A percentile compares a stretch with the other conserved stretches of the same genome.
These are phyloP conservation scores for Tothia fuscella DNA, from an alignment of 2,329 filamentous ascomycete genomes.

Conservation along the genomic window DNA sequence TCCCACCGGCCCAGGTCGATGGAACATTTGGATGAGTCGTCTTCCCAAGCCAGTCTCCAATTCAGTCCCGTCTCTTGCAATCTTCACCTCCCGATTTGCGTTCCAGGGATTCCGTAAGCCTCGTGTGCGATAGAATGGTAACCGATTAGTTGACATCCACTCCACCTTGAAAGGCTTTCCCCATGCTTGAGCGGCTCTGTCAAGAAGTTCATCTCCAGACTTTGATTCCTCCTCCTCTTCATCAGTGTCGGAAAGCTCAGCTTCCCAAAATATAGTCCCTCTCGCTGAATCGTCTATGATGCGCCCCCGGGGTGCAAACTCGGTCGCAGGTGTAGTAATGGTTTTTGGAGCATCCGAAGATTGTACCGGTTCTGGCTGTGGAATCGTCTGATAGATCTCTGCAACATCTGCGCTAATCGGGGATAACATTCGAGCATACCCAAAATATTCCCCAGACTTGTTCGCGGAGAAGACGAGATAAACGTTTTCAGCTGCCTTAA, in stretches of 20 bases:
- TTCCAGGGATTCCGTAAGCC: constrained; percentile 91
- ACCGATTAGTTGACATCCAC: constrained; percentile 71
- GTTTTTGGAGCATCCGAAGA: constrained; percentile 54
- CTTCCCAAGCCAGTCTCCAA: constrained; percentile 72
- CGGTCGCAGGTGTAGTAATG: constrained; percentile 66
- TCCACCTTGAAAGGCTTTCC: constrained; percentile 57
- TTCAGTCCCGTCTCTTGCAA: constrained; percentile 88
- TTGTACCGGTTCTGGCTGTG: constrained; percentile 28
- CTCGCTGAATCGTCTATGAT: constrained; percentile 88
- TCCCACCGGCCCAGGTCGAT: constrained; percentile 33
- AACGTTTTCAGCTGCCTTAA: constrained; percentile 65
- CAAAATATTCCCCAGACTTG: constrained; percentile 94
- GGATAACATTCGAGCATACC: constrained; percentile 83
- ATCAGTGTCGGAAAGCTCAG: constrained; percentile 49
- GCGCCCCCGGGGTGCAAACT: constrained; percentile 65
- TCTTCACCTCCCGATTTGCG: constrained; percentile 88
- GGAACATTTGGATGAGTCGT: constrained; percentile 68
- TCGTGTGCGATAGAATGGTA: constrained; percentile 81
- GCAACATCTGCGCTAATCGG: constrained; percentile 63
- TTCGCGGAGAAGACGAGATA: constrained; percentile 94
- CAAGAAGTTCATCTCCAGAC: constrained; percentile 11
- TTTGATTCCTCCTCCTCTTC: constrained; percentile 31
- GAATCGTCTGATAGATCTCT: constrained; percentile 6
- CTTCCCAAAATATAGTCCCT: constrained; percentile 97
- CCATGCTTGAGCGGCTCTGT: constrained; percentile 16